These are phyloP conservation scores for Globisporangium polare DNA, from an alignment of 352 stramenopile genomes.

Conservation along the genomic window DNA sequence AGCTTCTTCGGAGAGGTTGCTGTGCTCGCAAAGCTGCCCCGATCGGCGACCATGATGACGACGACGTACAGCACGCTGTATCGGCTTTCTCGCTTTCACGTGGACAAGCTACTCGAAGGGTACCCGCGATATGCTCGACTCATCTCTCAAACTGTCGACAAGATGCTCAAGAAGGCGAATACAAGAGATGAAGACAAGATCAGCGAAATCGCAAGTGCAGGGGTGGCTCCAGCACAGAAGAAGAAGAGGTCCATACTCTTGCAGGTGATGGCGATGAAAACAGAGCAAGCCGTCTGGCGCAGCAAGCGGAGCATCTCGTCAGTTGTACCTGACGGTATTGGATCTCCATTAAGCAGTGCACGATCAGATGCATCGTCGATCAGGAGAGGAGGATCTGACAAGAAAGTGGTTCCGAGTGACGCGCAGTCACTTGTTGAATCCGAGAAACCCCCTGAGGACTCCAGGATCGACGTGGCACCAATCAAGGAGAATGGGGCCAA, in stretches of 20 bases:
- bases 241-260: conserved; percentile 10
- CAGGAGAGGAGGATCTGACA: background rate
- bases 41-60: conserved; percentile 56
- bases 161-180: conserved; percentile 35
- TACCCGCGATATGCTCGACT: conserved; percentile 43
- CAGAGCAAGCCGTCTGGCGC: conserved; percentile 10
- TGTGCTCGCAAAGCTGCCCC: conserved; percentile 54
- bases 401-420: background rate
- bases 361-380: conserved; percentile 1
- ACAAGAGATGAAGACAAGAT: conserved; percentile 17
- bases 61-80: conserved; percentile 69
- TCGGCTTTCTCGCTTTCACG: conserved; percentile 39
- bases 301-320: conserved; percentile 8
- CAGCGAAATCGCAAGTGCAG: conserved; percentile 6
- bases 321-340: background rate
- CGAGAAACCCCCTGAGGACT: background rate
- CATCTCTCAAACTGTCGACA: conserved; percentile 36
- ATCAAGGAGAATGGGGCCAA: background rate
- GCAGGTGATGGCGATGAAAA: conserved; percentile 2
- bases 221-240: background rate
- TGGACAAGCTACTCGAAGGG: conserved; percentile 48
- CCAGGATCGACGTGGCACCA: background rate
- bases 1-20: conserved; percentile 68
- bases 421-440: background rate
- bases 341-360: background rate